phyloP scores from a whole-genome alignment of 148 eudicot species.

The Silene latifolia region DNA sequence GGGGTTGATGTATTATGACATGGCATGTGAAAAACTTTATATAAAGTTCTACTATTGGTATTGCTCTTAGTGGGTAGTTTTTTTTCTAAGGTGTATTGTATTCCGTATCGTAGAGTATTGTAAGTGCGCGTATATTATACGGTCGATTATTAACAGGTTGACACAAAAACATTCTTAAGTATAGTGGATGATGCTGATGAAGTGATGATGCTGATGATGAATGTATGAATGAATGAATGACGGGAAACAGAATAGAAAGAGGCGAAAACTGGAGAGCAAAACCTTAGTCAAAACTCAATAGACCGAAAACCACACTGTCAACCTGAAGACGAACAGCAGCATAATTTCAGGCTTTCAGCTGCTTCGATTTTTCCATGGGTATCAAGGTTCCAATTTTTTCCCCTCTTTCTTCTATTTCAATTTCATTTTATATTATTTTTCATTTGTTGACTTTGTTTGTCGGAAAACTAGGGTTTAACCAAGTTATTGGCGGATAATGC shows the following conservation, averaged over 20 bases:
- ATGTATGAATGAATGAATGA: no score
- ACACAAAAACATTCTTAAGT: no score
- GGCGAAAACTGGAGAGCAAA: conserved; percentile 6
- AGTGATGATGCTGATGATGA: no score
- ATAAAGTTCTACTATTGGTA: no score
- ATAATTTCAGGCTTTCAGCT: conserved; percentile 14
- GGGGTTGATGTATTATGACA: no score
- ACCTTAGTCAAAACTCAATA: neutral
- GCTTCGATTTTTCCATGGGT: conserved; percentile 26
- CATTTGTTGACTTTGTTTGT: neutral
- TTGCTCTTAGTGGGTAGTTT: no score
- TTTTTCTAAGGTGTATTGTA: no score
- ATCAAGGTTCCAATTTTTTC: conserved; percentile 31
- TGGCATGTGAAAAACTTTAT: no score
- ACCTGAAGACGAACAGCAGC: conserved; percentile 1
- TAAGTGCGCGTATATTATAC: no score
- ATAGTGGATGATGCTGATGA: no score
- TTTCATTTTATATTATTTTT: conserved; percentile 3
- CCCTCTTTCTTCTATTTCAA: neutral
- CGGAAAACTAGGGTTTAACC: conserved; percentile 82
- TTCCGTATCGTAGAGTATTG: no score
- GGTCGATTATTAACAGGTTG: no score
- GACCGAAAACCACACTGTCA: neutral
- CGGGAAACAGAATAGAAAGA: conserved; percentile 18
- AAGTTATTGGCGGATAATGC: conserved; percentile 95